Evolutionary conservation across 345 rosid species (phyloP).

Genomic region (Mercurialis annua): DNA sequence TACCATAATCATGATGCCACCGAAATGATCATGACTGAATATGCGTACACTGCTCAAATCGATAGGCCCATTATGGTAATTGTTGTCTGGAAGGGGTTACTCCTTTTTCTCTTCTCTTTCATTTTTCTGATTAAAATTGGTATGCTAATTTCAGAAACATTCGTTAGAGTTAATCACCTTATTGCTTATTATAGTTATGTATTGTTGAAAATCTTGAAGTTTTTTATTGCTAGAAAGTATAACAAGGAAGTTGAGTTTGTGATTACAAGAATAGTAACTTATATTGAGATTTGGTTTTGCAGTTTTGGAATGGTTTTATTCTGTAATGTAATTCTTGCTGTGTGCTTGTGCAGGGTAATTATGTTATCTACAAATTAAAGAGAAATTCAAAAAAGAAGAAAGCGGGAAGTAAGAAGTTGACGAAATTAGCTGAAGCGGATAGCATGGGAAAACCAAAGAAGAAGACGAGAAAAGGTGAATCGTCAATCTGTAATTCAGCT

Average conservation of each 20-base stretch:
- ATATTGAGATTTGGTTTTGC: neutral
- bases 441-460: slow-evolving; percentile 22
- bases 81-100: neutral
- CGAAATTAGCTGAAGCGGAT: slow-evolving; percentile 1
- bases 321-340: neutral
- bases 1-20: slow-evolving; percentile 5
- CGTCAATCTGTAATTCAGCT: neutral
- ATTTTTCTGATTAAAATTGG: neutral
- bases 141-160: neutral
- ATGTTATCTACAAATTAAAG: slow-evolving; percentile 32
- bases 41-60: neutral
- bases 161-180: neutral
- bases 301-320: neutral
- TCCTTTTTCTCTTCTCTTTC: neutral
- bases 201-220: neutral
- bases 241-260: too few species aligned
- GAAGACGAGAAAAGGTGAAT: slow-evolving; percentile 4
- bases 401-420: neutral
- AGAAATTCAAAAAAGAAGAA: neutral
- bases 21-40: neutral
- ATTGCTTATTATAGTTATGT: neutral
- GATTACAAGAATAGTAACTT: too few species aligned
- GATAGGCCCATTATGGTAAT: neutral
- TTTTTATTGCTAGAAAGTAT: too few species aligned
- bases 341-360: slow-evolving; percentile 19